Percentiles rank a stretch among this genome's conserved stretches.
phyloP scores from a whole-genome alignment of 2,329 filamentous ascomycete genomes.

The Pseudopithomyces maydicus region DNA sequence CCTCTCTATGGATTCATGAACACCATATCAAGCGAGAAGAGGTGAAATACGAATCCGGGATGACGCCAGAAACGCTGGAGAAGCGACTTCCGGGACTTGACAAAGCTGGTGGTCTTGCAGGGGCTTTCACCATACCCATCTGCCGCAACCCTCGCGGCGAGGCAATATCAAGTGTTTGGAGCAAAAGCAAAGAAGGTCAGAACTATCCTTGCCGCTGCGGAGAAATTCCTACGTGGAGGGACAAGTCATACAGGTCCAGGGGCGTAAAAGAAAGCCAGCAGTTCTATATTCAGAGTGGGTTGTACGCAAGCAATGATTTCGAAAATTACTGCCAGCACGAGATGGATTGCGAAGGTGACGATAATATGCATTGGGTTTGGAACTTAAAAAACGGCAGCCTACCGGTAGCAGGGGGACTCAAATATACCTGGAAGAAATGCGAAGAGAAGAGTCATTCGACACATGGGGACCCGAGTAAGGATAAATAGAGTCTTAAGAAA shows the following conservation, averaged over 20 bases:
- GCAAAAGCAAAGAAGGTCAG: not conserved
- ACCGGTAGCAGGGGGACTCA: no score
- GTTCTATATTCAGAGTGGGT: conserved; percentile 6
- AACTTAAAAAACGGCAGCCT: no score
- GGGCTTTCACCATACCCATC: not conserved
- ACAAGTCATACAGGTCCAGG: not conserved
- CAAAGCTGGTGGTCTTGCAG: not conserved
- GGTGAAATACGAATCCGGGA: not conserved
- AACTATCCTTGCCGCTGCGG: conserved; percentile 27
- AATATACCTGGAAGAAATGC: no score
- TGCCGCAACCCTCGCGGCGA: conserved; percentile 4
- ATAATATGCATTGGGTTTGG: no score
- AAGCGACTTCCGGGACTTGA: not conserved
- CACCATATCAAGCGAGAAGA: not conserved
- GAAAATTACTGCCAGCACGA: conserved; percentile 16
- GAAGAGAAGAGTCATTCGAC: no score
- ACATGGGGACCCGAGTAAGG: no score
- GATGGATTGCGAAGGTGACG: no score
- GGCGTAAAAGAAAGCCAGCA: conserved; percentile 9
- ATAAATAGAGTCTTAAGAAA: no score
- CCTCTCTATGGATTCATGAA: not conserved
- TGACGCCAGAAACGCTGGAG: no score
- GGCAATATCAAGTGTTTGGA: not conserved
- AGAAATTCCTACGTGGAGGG: conserved; percentile 14
- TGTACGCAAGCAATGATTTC: conserved; percentile 14